A percentile compares a stretch with the other conserved stretches of the same genome.
Evolutionary conservation across 23 red algal genomes (phyloP).

Genomic region (Agarophyton chilense): DNA sequence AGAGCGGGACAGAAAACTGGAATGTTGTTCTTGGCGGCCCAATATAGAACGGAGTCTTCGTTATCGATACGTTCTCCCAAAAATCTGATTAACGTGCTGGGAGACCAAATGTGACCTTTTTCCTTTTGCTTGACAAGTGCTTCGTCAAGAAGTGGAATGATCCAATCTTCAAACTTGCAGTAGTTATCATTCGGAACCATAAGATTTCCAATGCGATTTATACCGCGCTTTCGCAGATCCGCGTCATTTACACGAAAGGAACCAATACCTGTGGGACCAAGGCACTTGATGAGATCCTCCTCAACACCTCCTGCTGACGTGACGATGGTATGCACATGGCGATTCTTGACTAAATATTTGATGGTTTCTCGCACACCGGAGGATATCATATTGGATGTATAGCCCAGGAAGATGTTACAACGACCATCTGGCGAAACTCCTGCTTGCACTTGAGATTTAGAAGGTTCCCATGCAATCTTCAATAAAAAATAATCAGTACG

Average conservation of each 20-base stretch:
- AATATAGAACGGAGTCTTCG: conserved; percentile 84
- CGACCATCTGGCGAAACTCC: background rate
- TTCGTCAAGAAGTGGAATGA: conserved; percentile 89
- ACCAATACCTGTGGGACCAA: conserved; percentile 87
- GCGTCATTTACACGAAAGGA: conserved; percentile 77
- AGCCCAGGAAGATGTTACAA: conserved; percentile 95
- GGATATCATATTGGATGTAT: conserved; percentile 98
- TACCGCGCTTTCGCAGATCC: conserved; percentile 77
- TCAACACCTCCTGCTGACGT: conserved; percentile 95
- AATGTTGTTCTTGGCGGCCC: conserved; percentile 92
- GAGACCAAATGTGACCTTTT: conserved; percentile 69
- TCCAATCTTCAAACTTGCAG: conserved; percentile 99
- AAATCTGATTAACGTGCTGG: conserved; percentile 78
- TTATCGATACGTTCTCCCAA: conserved; percentile 84
- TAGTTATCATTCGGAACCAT: conserved; percentile 98
- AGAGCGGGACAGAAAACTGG: conserved; percentile 97
- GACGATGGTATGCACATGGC: conserved; percentile 87
- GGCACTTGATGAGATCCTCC: conserved; percentile 99
- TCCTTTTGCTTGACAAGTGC: conserved; percentile 65
- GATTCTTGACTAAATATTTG: conserved; percentile 88
- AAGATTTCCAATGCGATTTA: conserved; percentile 98
- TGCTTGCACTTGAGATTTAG: conserved; percentile 15
- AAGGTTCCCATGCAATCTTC: conserved; percentile 63
- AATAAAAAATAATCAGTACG: background rate
- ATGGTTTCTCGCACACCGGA: conserved; percentile 91